Evolutionary conservation across 2,329 filamentous ascomycete species (phyloP).

Genomic region (Trichoderma pleuroti): DNA sequence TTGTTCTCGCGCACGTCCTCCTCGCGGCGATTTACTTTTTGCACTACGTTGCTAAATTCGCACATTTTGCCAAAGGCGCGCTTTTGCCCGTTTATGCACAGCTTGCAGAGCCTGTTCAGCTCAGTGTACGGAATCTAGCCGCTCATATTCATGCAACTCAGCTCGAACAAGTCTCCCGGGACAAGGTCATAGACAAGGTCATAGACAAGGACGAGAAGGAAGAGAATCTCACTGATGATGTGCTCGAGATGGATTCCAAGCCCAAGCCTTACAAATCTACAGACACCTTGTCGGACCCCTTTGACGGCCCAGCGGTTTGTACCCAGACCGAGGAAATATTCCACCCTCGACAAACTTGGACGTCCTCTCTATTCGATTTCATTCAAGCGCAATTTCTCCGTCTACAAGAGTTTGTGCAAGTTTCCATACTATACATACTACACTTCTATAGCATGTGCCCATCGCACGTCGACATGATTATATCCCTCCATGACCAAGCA

Average conservation of each 20-base stretch:
- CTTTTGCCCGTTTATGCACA: background rate
- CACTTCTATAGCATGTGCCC: background rate
- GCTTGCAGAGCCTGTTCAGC: background rate
- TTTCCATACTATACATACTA: background rate
- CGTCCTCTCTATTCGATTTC: background rate
- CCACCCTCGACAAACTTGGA: background rate
- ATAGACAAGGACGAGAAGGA: background rate
- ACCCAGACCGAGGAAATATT: background rate
- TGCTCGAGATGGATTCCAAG: background rate
- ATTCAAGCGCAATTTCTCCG: background rate
- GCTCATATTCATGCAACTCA: background rate
- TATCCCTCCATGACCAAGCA: background rate
- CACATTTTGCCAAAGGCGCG: background rate
- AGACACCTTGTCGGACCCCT: background rate
- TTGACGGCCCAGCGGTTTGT: background rate
- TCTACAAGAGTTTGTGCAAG: background rate
- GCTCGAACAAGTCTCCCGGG: background rate
- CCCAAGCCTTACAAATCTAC: background rate
- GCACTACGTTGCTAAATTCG: background rate
- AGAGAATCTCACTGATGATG: background rate
- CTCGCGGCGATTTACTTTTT: background rate
- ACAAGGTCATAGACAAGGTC: background rate
- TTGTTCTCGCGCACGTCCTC: background rate
- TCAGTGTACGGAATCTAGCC: background rate
- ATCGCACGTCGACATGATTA: background rate